Percentiles rank a stretch among this genome's conserved stretches.
phyloP scores from a whole-genome alignment of 306 rosid species.

The Lathyrus tuberosus region DNA sequence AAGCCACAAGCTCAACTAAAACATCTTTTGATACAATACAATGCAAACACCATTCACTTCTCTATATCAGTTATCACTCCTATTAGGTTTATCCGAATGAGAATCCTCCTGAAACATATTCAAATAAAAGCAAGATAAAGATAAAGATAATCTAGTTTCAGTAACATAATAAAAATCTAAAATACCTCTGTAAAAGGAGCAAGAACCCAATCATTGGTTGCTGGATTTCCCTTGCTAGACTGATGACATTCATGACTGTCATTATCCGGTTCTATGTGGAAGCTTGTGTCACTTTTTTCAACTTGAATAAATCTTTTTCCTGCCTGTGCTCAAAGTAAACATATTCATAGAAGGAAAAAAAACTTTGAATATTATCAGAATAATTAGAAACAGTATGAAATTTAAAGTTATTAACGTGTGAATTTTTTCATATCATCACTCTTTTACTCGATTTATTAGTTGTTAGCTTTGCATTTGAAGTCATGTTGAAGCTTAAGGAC shows the following conservation, averaged over 20 bases:
- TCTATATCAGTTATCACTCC: constrained; percentile 59
- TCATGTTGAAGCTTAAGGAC: not conserved
- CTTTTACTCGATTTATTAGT: not conserved
- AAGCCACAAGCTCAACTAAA: too few relatives aligned
- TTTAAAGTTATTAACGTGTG: too few relatives aligned
- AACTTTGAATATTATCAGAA: not conserved
- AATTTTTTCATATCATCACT: not conserved
- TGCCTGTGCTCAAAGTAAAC: constrained; percentile 49
- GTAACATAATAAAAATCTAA: too few relatives aligned
- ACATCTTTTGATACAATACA: too few relatives aligned
- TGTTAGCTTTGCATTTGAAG: not conserved
- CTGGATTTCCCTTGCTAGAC: constrained; percentile 84
- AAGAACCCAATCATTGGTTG: constrained; percentile 95
- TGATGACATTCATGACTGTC: constrained; percentile 19
- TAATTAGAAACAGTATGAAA: too few relatives aligned
- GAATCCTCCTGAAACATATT: too few relatives aligned
- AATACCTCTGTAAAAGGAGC: constrained; percentile 52
- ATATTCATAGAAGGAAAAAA: not conserved
- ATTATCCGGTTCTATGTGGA: constrained; percentile 59
- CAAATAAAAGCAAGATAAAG: too few relatives aligned
- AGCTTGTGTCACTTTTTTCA: constrained; percentile 48
- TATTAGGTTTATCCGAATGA: too few relatives aligned
- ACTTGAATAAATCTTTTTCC: constrained; percentile 84
- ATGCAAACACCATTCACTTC: constrained; percentile 4
- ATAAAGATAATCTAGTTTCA: too few relatives aligned